These are phyloP conservation scores for Xeromyces bisporus DNA, from an alignment of 495 filamentous ascomycete species.

Conservation along the genomic window DNA sequence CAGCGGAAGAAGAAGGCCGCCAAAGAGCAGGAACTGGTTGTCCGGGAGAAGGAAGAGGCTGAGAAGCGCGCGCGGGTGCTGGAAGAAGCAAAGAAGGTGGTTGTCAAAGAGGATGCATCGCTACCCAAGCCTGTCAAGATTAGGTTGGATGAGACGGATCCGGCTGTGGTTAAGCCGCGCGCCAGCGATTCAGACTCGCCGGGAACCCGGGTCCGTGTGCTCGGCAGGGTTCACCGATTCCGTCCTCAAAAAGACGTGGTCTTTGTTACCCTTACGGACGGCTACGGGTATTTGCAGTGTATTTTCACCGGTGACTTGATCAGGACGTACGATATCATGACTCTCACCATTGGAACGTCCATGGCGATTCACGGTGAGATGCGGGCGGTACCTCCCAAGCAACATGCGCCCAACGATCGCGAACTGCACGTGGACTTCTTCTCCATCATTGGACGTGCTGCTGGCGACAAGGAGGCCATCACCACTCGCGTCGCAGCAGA, in stretches of 20 bases:
- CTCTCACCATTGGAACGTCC: constrained; percentile 76
- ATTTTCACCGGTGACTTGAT: constrained; percentile 69
- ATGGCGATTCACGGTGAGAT: constrained; percentile 81
- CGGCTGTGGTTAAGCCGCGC: constrained; percentile 43
- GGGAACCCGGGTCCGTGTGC: constrained; percentile 66
- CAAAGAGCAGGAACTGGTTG: constrained; percentile 49
- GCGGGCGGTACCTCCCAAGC: constrained; percentile 60
- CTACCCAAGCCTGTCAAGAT: constrained; percentile 65
- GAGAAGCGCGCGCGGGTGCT: constrained; percentile 47
- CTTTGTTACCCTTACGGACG: constrained; percentile 77
- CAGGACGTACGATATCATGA: constrained; percentile 83
- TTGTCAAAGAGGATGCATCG: constrained; percentile 63
- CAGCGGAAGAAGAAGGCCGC: constrained; percentile 60
- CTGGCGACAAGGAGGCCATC: constrained; percentile 82
- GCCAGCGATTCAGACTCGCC: constrained; percentile 29
- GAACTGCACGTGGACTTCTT: constrained; percentile 94
- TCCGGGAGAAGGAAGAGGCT: constrained; percentile 55
- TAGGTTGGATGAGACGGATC: constrained; percentile 49
- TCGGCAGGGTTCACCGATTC: constrained; percentile 72
- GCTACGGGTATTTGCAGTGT: constrained; percentile 81
- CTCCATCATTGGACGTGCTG: constrained; percentile 66
- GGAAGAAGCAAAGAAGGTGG: constrained; percentile 77
- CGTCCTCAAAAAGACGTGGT: constrained; percentile 72
- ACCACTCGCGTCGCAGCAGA: constrained; percentile 75
- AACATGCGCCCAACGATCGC: constrained; percentile 68